Percentiles rank a stretch among this genome's conserved stretches.
Evolutionary conservation across 179 eudicot species (phyloP).

Genomic region (Corrigiola litoralis): DNA sequence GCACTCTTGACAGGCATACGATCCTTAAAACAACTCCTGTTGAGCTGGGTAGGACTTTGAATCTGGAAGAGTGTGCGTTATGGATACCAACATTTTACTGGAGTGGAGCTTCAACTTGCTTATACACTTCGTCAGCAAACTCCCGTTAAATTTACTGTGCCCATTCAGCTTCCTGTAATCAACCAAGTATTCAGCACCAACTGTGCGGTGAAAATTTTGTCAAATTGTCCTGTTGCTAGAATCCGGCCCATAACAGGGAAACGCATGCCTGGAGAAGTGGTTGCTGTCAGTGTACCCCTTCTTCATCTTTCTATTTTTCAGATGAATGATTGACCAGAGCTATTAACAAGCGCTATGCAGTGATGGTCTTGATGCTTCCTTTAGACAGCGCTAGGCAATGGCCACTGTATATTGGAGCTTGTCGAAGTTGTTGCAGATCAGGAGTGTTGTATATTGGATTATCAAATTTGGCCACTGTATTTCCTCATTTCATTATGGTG

Average conservation of each 20-base stretch:
- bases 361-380: conserved; percentile 97
- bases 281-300: conserved; percentile 97
- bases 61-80: conserved; percentile 88
- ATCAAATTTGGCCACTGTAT: too few relatives aligned
- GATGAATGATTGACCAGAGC: conserved; percentile 95
- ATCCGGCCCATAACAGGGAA: conserved; percentile 58
- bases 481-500: too few relatives aligned
- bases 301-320: conserved; percentile 81
- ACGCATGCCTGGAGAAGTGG: conserved; percentile 85
- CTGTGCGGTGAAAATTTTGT: conserved; percentile 71
- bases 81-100: conserved; percentile 97
- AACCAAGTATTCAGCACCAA: conserved; percentile 77
- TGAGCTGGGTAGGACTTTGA: conserved; percentile 91
- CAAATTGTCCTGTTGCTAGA: conserved; percentile 81
- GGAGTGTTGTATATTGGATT: too few relatives aligned
- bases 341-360: conserved; percentile 85
- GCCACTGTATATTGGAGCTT: conserved; percentile 85
- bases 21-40: conserved; percentile 87
- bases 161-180: conserved; percentile 78
- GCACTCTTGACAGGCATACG: conserved; percentile 94
- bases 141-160: conserved; percentile 83
- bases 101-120: conserved; percentile 85
- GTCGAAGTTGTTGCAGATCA: conserved; percentile 99
- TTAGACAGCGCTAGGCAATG: conserved; percentile 88
- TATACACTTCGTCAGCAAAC: conserved; percentile 82